Evolutionary conservation across 768 basidiomycete genomes (phyloP).

Genomic region (Kwoniella dendrophila): DNA sequence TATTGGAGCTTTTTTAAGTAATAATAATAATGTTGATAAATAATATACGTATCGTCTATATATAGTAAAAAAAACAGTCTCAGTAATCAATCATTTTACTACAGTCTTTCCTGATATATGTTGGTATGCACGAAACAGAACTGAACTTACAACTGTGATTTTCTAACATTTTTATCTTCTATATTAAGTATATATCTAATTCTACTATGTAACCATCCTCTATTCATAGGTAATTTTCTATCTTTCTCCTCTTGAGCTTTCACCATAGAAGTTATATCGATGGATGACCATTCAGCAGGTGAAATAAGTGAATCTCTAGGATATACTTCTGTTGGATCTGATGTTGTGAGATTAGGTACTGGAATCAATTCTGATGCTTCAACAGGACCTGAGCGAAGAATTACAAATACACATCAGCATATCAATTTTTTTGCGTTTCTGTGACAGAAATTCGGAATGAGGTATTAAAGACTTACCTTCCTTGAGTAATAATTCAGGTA

Average conservation of each 20-base stretch:
- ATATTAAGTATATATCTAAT: constrained; percentile 35
- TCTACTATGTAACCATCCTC: constrained; percentile 68
- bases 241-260: constrained; percentile 61
- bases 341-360: constrained; percentile 68
- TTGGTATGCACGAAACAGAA: neutral
- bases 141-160: constrained; percentile 63
- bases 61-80: neutral
- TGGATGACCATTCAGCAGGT: constrained; percentile 74
- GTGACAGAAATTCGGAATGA: neutral
- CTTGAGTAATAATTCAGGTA: constrained; percentile 74
- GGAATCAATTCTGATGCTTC: constrained; percentile 70
- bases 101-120: too few species aligned
- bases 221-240: constrained; percentile 64
- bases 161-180: constrained; percentile 30
- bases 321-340: constrained; percentile 67
- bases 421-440: neutral
- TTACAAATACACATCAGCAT: neutral
- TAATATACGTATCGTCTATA: constrained; percentile 66
- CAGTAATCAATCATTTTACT: neutral
- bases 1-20: constrained; percentile 24
- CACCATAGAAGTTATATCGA: constrained; percentile 65
- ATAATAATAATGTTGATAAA: constrained; percentile 74
- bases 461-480: constrained; percentile 61
- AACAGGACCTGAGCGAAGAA: constrained; percentile 21
- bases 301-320: constrained; percentile 70